Evolutionary conservation across 352 stramenopile genomes (phyloP).

Genomic region (Globisporangium megalacanthum): DNA sequence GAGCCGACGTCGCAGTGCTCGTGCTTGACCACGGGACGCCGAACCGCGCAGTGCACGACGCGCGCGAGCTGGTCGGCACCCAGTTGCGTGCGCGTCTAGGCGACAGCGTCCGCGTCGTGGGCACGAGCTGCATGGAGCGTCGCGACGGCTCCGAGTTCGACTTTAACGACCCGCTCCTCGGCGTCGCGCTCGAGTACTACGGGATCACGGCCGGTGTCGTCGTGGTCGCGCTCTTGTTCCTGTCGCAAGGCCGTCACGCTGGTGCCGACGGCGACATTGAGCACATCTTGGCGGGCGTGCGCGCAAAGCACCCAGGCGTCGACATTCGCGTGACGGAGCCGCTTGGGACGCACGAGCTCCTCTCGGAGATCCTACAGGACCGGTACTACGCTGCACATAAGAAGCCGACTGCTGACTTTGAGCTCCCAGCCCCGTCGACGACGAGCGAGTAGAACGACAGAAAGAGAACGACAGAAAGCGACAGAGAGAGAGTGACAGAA

Average conservation of each 20-base stretch:
- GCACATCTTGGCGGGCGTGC: constrained; percentile 52
- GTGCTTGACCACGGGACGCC: constrained; percentile 77
- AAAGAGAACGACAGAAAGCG: too few relatives aligned
- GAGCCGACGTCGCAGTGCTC: constrained; percentile 44
- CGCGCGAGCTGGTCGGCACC: constrained; percentile 47
- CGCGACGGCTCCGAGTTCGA: constrained; percentile 62
- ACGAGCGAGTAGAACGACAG: background rate
- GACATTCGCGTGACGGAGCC: constrained; percentile 60
- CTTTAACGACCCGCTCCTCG: constrained; percentile 80
- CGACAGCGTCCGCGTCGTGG: constrained; percentile 34
- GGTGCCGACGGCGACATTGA: constrained; percentile 76
- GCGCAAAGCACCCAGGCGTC: constrained; percentile 31
- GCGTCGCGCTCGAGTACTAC: constrained; percentile 57
- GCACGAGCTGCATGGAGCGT: constrained; percentile 73
- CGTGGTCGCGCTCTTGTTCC: constrained; percentile 69
- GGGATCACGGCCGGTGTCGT: constrained; percentile 52
- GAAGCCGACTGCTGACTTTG: constrained; percentile 21
- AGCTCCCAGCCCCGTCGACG: constrained; percentile 4
- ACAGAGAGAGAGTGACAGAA: background rate
- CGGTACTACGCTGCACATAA: constrained; percentile 39
- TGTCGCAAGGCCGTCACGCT: constrained; percentile 69
- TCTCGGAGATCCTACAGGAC: constrained; percentile 62
- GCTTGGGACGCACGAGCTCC: constrained; percentile 51
- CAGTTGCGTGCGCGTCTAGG: constrained; percentile 40
- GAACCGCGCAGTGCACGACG: constrained; percentile 61